A percentile compares a stretch with the other conserved stretches of the same genome.
Evolutionary conservation across 768 basidiomycete species (phyloP).

Genomic region (Lyophyllum shimeji): DNA sequence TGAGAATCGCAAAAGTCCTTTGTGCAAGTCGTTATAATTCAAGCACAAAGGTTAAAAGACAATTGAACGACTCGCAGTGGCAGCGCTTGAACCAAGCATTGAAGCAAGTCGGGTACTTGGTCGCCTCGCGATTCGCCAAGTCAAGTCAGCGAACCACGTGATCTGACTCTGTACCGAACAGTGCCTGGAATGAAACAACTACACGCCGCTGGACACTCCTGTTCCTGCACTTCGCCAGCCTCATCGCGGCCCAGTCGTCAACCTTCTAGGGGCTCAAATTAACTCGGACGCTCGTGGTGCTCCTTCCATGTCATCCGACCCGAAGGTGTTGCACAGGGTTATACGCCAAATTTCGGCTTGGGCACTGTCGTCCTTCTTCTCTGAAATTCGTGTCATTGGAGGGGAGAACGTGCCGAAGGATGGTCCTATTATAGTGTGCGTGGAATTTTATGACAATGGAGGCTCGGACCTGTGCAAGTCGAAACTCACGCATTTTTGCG

Average conservation of each 20-base stretch:
- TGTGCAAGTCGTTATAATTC: too few species aligned
- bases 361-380: conserved; percentile 86
- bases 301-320: conserved; percentile 30
- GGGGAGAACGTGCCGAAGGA: conserved; percentile 83
- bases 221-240: background rate
- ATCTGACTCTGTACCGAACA: background rate
- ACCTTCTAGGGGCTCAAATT: background rate
- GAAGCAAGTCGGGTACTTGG: too few species aligned
- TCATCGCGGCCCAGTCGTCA: background rate
- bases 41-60: too few species aligned
- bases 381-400: conserved; percentile 82
- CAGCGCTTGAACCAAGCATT: too few species aligned
- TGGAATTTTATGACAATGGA: conserved; percentile 15
- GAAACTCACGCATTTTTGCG: background rate
- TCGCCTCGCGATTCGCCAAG: too few species aligned
- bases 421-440: conserved; percentile 93
- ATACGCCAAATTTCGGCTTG: conserved; percentile 70
- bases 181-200: background rate
- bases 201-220: background rate
- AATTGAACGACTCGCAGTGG: too few species aligned
- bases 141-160: background rate
- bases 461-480: background rate
- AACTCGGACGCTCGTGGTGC: background rate
- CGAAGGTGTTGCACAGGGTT: conserved; percentile 60
- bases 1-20: background rate